Evolutionary conservation across 345 rosid species (phyloP).

Genomic region (Cardiospermum halicacabum): DNA sequence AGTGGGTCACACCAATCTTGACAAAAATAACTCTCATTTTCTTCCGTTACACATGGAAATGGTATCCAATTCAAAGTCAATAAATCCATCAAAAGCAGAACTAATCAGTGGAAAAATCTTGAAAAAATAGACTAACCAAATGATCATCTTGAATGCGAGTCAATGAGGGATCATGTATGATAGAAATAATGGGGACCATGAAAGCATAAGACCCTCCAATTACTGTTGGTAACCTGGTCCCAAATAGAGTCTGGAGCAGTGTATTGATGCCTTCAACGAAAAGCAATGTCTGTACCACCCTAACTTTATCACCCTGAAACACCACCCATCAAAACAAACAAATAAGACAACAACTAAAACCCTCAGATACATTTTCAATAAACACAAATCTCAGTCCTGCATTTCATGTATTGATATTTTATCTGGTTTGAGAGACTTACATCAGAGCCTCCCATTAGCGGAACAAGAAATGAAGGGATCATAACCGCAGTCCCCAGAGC

Average conservation of each 20-base stretch:
- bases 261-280: conserved; percentile 93
- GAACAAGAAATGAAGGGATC: conserved; percentile 98
- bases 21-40: conserved; percentile 18
- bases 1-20: conserved; percentile 34
- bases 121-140: conserved; percentile 47
- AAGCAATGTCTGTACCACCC: conserved; percentile 87
- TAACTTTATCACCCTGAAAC: conserved; percentile 87
- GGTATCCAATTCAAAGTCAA: conserved; percentile 16
- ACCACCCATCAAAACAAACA: conserved; percentile 6
- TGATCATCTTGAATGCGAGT: conserved; percentile 62
- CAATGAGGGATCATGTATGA: conserved; percentile 78
- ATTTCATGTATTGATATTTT: background rate
- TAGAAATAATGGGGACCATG: conserved; percentile 95
- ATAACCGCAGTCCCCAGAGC: conserved; percentile 97
- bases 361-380: conserved; percentile 4
- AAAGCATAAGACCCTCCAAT: conserved; percentile 96
- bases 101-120: conserved; percentile 1
- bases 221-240: conserved; percentile 89
- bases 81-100: conserved; percentile 15
- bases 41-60: conserved; percentile 8
- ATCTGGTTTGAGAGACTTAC: conserved; percentile 38
- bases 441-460: conserved; percentile 90
- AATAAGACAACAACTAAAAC: background rate
- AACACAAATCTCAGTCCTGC: background rate
- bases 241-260: conserved; percentile 85